Evolutionary conservation across 305 asterid genomes (phyloP).

Genomic region (Fraxinus latifolia): DNA sequence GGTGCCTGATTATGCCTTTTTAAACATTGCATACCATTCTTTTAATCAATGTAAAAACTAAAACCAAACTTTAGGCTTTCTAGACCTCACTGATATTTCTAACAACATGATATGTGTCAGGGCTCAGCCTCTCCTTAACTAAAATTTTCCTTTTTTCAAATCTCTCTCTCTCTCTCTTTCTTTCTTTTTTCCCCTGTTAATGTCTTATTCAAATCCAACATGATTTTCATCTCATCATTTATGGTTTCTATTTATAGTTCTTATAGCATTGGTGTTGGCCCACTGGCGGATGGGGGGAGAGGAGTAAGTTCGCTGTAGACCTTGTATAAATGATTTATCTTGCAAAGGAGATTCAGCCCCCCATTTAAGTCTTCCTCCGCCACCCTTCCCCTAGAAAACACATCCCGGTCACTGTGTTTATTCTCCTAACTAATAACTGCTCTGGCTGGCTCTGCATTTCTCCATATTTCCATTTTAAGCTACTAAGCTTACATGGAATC

Average conservation of each 20-base stretch:
- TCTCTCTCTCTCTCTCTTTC: background rate
- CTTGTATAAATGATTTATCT: background rate
- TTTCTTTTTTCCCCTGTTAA: background rate
- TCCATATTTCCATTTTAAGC: background rate
- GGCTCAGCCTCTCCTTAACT: background rate
- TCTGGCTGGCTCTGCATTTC: background rate
- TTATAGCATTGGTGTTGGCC: background rate
- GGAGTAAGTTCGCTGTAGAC: background rate
- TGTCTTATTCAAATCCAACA: background rate
- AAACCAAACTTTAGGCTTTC: background rate
- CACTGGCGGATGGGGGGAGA: background rate
- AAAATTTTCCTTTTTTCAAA: background rate
- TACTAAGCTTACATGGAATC: background rate
- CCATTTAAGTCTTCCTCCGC: background rate
- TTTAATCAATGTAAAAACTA: background rate
- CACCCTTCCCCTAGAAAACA: background rate
- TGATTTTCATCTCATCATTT: background rate
- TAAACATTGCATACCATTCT: background rate
- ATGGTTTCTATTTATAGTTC: background rate
- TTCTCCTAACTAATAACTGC: background rate
- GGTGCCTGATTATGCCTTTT: background rate
- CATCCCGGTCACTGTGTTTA: background rate
- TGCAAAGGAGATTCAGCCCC: background rate
- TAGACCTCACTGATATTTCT: background rate
- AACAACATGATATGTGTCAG: background rate